Evolutionary conservation across 768 basidiomycete species (phyloP).

Genomic region (Amanita rimosa): DNA sequence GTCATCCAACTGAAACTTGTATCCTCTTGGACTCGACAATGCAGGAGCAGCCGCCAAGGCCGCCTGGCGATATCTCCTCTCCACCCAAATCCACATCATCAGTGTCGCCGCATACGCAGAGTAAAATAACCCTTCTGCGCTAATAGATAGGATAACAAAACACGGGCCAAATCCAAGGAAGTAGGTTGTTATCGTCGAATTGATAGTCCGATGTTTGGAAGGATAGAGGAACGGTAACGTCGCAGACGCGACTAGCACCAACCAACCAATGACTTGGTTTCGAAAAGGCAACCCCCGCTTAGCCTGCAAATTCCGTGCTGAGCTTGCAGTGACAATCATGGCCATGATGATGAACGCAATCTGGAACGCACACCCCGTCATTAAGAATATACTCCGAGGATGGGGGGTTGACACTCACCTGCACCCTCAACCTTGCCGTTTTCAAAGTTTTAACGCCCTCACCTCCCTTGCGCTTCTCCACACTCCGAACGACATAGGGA

Average conservation of each 20-base stretch:
- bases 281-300: slow-evolving; percentile 53
- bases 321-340: slow-evolving; percentile 46
- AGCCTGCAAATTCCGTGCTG: slow-evolving; percentile 47
- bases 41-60: slow-evolving; percentile 2
- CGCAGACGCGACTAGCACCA: slow-evolving; percentile 41
- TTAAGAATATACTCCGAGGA: not conserved
- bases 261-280: slow-evolving; percentile 59
- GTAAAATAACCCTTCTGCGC: slow-evolving; percentile 74
- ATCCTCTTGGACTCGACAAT: slow-evolving; percentile 12
- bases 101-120: slow-evolving; percentile 54
- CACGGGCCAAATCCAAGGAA: slow-evolving; percentile 67
- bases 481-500: slow-evolving; percentile 5
- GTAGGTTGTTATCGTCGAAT: slow-evolving; percentile 44
- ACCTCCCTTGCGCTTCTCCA: slow-evolving; percentile 2
- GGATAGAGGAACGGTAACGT: slow-evolving; percentile 35
- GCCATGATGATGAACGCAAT: slow-evolving; percentile 26
- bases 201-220: slow-evolving; percentile 23
- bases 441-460: not conserved
- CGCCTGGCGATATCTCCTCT: slow-evolving; percentile 18
- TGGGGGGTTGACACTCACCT: not conserved
- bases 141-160: slow-evolving; percentile 74
- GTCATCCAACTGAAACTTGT: slow-evolving; percentile 47
- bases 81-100: slow-evolving; percentile 57
- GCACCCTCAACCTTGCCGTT: slow-evolving; percentile 5
- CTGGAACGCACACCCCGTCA: slow-evolving; percentile 21